These are phyloP conservation scores for Galerina marginata DNA, from an alignment of 768 basidiomycete species.

Conservation along the genomic window DNA sequence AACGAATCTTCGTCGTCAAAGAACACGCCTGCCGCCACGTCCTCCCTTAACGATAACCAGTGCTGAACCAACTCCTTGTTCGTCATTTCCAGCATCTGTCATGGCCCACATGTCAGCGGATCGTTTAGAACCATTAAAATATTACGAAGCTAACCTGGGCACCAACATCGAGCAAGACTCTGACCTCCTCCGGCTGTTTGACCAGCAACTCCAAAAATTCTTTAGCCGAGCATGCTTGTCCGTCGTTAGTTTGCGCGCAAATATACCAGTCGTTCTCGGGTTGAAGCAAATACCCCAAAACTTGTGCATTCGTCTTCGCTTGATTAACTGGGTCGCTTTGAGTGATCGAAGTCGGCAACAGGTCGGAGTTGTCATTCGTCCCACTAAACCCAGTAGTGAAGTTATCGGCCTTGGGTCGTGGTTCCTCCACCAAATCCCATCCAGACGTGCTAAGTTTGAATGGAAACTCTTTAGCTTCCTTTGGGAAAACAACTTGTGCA, in stretches of 20 bases:
- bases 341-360: slow-evolving; percentile 40
- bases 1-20: slow-evolving; percentile 44
- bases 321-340: slow-evolving; percentile 45
- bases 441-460: slow-evolving; percentile 52
- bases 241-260: slow-evolving; percentile 26
- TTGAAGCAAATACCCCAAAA: slow-evolving; percentile 42
- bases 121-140: neutral
- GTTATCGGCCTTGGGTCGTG: slow-evolving; percentile 24
- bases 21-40: slow-evolving; percentile 47
- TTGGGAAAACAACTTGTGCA: slow-evolving; percentile 52
- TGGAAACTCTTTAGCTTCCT: slow-evolving; percentile 52
- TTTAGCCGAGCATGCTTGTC: slow-evolving; percentile 23
- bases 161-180: slow-evolving; percentile 59
- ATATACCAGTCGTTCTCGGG: slow-evolving; percentile 46
- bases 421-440: slow-evolving; percentile 55
- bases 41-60: slow-evolving; percentile 43
- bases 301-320: slow-evolving; percentile 52
- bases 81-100: slow-evolving; percentile 48
- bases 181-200: slow-evolving; percentile 41
- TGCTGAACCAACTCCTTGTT: slow-evolving; percentile 43
- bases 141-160: slow-evolving; percentile 41
- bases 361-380: slow-evolving; percentile 54
- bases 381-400: slow-evolving; percentile 59
- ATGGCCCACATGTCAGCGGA: neutral
- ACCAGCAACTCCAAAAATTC: slow-evolving; percentile 39